Evolutionary conservation across 2,329 filamentous ascomycete species (phyloP), one percentile per base, ranked within the genome.

Genomic region (Herpotrichia juniperi): DNA sequence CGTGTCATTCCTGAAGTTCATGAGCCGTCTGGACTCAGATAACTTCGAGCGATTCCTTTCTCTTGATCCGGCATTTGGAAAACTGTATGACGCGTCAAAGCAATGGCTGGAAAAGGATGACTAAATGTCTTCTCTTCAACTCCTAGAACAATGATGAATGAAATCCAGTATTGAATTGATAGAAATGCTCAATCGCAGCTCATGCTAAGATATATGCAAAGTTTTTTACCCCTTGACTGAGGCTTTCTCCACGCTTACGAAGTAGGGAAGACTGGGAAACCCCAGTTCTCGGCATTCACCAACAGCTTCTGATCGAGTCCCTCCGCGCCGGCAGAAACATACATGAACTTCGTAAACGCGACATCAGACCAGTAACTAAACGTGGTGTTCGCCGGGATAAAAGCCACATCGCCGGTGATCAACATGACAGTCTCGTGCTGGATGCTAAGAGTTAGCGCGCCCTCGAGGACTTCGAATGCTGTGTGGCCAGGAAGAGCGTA

Each of bases 1-100:
- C 62, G 79, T 79, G 0, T 76, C 76, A 1, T 74, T 75, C 28
- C 55, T 86, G 51, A 68, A 81, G 4, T 82, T 80, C 50, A 54
- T 75, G 7, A 74, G 69, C 56, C 42, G 58, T 2, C 46, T 67
- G 0, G 63, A 77, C 17, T 69, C 75, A 32, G 66, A 73, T 5
- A 25, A 74, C 2, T 81, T 74, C 57, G 59, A 76, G 32, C 68
- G 72, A 37, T 54, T 75, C 3, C 46, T 80, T 24, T 66, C 67
- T 25, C 63, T 70, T 69, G 81, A 78, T 50, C 58, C 62, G 11
- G 58, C 60, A 1, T 71, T 78, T 34, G 44, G 46, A 2, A 64
- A 59, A 53, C 51, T 78, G 12, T 76, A 72, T 54, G 68, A 76
- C 42, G 76, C 75, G n/a, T 75, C 62, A 42, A 63, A 59, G 57